Percentiles rank a stretch among this genome's conserved stretches.
phyloP scores from a whole-genome alignment of 2,329 filamentous ascomycete genomes.

The Xylaria polymorpha region DNA sequence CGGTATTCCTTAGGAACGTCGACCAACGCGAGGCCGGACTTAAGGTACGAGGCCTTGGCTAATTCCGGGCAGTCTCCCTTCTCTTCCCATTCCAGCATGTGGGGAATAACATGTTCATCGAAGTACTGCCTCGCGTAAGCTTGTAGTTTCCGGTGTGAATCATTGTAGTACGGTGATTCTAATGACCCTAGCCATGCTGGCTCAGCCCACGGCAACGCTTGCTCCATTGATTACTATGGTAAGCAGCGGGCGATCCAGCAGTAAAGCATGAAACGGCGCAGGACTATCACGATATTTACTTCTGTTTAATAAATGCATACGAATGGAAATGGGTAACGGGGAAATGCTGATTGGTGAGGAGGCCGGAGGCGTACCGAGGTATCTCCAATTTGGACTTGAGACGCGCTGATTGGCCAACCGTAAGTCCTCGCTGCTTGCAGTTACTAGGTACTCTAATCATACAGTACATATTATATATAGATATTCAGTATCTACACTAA shows the following conservation, averaged over 20 bases:
- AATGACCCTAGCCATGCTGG: conserved; percentile 43
- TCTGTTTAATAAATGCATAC: no score
- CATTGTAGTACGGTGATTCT: conserved; percentile 67
- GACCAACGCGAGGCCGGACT: conserved; percentile 50
- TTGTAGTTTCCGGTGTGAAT: conserved; percentile 67
- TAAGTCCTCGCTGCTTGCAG: no score
- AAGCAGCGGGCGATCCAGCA: not conserved
- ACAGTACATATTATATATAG: no score
- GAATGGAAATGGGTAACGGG: not conserved
- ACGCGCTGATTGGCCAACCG: no score
- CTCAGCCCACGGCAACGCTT: conserved; percentile 44
- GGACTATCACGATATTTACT: no score
- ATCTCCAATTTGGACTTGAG: no score
- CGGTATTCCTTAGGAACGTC: conserved; percentile 53
- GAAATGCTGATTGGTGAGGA: not conserved
- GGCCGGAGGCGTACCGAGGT: no score
- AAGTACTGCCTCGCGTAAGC: conserved; percentile 68
- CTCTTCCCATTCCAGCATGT: conserved; percentile 71
- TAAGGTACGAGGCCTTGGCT: conserved; percentile 51
- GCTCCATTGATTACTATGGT: conserved; percentile 31
- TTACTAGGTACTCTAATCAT: no score
- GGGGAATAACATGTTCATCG: conserved; percentile 65
- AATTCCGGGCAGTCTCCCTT: conserved; percentile 60
- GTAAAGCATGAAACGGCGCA: no score
- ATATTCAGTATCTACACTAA: not conserved